phyloP scores from a whole-genome alignment of 805 yeast genomes.

The Nakazawaea pomicola region DNA sequence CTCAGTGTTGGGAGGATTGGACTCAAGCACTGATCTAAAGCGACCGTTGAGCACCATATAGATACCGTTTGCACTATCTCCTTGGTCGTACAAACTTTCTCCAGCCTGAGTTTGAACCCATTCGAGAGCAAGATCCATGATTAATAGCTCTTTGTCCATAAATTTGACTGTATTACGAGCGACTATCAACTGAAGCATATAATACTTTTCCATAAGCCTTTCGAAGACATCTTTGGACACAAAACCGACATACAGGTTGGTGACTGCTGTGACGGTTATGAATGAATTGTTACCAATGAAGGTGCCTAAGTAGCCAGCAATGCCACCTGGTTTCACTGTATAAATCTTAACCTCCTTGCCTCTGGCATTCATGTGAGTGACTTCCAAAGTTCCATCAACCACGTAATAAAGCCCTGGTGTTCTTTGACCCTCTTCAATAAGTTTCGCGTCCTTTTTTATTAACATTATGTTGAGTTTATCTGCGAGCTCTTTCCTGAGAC shows the following conservation, averaged over 20 bases:
- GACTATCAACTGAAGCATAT: constrained; percentile 68
- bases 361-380: constrained; percentile 35
- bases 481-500: constrained; percentile 54
- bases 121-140: constrained; percentile 87
- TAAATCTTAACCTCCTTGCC: constrained; percentile 40
- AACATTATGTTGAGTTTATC: constrained; percentile 52
- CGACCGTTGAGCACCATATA: constrained; percentile 88
- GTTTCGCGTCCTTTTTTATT: constrained; percentile 44
- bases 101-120: constrained; percentile 95
- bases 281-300: constrained; percentile 76
- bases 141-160: constrained; percentile 59
- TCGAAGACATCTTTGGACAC: constrained; percentile 61
- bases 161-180: constrained; percentile 70
- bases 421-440: constrained; percentile 61
- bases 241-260: constrained; percentile 65
- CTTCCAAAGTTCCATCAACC: constrained; percentile 72
- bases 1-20: constrained; percentile 6
- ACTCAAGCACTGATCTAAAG: constrained; percentile 52
- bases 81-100: constrained; percentile 70
- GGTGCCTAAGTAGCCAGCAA: constrained; percentile 85
- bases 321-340: constrained; percentile 67
- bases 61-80: constrained; percentile 85
- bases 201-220: constrained; percentile 65
- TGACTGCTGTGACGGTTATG: constrained; percentile 59
- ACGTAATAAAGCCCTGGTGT: constrained; percentile 78